These are phyloP conservation scores for Coemansia sp. DNA, from an alignment of 192 early-diverging fungal genomes.

Conservation along the genomic window DNA sequence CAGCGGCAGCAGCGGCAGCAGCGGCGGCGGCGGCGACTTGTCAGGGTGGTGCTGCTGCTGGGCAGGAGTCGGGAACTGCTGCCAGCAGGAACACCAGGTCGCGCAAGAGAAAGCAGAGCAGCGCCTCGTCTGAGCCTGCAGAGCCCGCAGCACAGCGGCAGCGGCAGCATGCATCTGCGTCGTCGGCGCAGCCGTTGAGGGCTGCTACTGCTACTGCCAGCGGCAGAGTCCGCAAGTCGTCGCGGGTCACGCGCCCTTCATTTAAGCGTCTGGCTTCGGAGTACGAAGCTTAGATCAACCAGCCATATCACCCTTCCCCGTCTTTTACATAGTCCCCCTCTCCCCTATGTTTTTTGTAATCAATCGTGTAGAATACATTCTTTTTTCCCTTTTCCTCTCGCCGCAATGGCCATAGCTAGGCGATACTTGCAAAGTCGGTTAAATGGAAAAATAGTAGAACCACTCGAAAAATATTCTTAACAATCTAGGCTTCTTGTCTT, in stretches of 20 bases:
- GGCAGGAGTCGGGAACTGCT: slow-evolving; percentile 4
- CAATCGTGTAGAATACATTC: slow-evolving; percentile 5
- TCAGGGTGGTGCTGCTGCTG: background rate
- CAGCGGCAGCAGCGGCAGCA: slow-evolving; percentile 3
- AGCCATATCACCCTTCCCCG: background rate
- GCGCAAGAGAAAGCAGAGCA: slow-evolving; percentile 33
- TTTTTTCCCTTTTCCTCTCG: background rate
- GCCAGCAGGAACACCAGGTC: slow-evolving; percentile 17
- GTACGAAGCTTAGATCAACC: slow-evolving; percentile 15
- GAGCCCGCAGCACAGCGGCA: slow-evolving; percentile 10
- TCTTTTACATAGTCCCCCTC: background rate
- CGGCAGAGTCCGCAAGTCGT: slow-evolving; percentile 48
- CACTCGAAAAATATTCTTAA: too few species aligned
- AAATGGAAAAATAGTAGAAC: too few species aligned
- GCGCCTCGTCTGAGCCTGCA: slow-evolving; percentile 18
- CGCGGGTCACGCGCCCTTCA: slow-evolving; percentile 43
- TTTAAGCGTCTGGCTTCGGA: slow-evolving; percentile 43
- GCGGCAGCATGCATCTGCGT: background rate
- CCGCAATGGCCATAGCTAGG: too few species aligned
- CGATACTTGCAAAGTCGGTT: too few species aligned
- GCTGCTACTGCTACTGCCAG: background rate
- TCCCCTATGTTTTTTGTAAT: background rate
- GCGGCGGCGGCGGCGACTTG: slow-evolving; percentile 1
- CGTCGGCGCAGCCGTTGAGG: background rate
- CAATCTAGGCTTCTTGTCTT: too few species aligned